phyloP scores from a whole-genome alignment of 140 eudicot species.

The Oenanthe javanica region DNA sequence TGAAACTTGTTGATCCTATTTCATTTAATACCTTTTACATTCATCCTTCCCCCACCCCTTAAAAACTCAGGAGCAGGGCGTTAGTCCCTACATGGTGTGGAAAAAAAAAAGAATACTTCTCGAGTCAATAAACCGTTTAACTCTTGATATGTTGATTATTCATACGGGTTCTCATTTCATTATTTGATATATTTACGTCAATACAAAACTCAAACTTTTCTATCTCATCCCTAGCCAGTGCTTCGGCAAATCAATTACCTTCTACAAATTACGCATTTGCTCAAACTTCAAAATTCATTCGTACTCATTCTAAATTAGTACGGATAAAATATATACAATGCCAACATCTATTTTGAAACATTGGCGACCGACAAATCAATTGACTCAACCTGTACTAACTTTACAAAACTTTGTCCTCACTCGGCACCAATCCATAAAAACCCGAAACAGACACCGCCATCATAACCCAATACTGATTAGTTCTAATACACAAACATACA shows the following conservation, averaged over 20 bases:
- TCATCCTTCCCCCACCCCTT: too few species aligned
- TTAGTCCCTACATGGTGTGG: too few species aligned
- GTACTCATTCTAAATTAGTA: not conserved
- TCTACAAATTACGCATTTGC: not conserved
- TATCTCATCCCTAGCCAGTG: not conserved
- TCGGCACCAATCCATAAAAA: not conserved
- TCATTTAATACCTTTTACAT: too few species aligned
- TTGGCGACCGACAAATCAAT: not conserved
- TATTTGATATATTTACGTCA: not conserved
- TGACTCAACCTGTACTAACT: not conserved
- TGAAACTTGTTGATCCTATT: too few species aligned
- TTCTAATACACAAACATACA: not conserved
- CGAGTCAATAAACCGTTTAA: not conserved
- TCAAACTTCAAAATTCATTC: not conserved
- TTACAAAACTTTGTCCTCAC: not conserved
- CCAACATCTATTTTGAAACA: not conserved
- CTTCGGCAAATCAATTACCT: not conserved
- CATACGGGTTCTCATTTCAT: not conserved
- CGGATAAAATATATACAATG: not conserved
- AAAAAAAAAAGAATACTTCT: too few species aligned
- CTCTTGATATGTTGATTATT: not conserved
- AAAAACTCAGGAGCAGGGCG: too few species aligned
- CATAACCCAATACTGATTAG: not conserved
- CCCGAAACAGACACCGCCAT: not conserved
- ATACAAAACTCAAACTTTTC: not conserved